Evolutionary conservation across 108 stramenopile genomes (phyloP).

Genomic region (Skeletonema tropicum): DNA sequence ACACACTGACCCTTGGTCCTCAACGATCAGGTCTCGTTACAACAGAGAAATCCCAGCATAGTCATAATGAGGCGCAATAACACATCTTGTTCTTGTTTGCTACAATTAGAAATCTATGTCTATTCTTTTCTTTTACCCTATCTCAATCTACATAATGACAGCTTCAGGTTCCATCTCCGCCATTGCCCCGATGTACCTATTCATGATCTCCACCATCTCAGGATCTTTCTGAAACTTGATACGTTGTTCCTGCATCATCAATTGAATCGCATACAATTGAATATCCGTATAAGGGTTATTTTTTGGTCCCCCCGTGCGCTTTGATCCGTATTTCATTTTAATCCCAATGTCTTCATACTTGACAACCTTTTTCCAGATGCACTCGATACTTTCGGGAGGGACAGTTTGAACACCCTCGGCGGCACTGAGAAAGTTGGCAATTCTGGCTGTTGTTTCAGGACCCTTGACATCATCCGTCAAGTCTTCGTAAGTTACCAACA

Average conservation of each 20-base stretch:
- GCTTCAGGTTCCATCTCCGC: neutral
- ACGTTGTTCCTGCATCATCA: neutral
- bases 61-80: no score
- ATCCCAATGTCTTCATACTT: constrained; percentile 12
- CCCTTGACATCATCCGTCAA: constrained; percentile 12
- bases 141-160: neutral
- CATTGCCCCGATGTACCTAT: neutral
- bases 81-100: no score
- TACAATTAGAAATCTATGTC: no score
- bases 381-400: neutral
- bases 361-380: constrained; percentile 13
- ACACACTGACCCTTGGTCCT: no score
- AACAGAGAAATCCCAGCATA: no score
- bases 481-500: constrained; percentile 12
- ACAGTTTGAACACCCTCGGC: constrained; percentile 8
- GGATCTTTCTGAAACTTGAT: constrained; percentile 1
- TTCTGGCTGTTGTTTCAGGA: constrained; percentile 1
- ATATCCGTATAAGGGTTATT: constrained; percentile 1
- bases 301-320: neutral
- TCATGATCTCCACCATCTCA: neutral
- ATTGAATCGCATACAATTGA: neutral
- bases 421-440: neutral
- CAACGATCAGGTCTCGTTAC: no score
- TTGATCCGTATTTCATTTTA: neutral
- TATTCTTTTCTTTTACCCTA: no score